Evolutionary conservation across 2,329 filamentous ascomycete species (phyloP).

Genomic region (Neopestalotiopsis clavispora): DNA sequence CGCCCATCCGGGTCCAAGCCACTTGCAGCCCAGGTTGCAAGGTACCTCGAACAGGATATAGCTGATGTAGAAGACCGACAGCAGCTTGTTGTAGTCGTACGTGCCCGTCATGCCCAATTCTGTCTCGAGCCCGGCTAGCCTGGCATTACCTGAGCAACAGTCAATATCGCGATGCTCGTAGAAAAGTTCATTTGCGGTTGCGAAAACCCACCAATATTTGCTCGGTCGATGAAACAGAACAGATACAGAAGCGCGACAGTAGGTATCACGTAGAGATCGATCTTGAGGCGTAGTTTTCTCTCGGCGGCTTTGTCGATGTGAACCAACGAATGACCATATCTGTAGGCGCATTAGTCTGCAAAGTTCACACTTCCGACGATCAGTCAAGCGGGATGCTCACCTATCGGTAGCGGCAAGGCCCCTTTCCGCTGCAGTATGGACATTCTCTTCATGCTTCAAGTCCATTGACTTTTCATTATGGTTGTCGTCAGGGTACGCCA

Average conservation of each 20-base stretch:
- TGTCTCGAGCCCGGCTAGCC: constrained; percentile 67
- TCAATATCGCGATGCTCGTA: too few relatives aligned
- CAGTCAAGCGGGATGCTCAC: constrained; percentile 31
- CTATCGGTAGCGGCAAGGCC: constrained; percentile 53
- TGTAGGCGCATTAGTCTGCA: constrained; percentile 23
- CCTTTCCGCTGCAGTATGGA: constrained; percentile 42
- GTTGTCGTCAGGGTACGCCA: not conserved
- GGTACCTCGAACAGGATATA: constrained; percentile 79
- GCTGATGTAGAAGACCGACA: constrained; percentile 73
- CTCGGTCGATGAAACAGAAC: constrained; percentile 73
- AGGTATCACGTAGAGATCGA: constrained; percentile 66
- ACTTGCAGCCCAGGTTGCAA: constrained; percentile 71
- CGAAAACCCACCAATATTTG: constrained; percentile 63
- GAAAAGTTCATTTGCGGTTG: not conserved
- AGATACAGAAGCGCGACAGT: constrained; percentile 70
- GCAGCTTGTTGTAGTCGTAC: constrained; percentile 68
- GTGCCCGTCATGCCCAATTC: constrained; percentile 65
- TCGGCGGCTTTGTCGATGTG: constrained; percentile 63
- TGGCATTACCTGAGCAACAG: constrained; percentile 63
- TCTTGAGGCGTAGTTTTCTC: constrained; percentile 60
- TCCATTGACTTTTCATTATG: not conserved
- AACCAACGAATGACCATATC: constrained; percentile 54
- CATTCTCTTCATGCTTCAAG: constrained; percentile 20
- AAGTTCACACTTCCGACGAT: not conserved
- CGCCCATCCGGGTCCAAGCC: constrained; percentile 74